phyloP scores from a whole-genome alignment of 2,329 filamentous ascomycete species.

The Saccharata proteae region DNA sequence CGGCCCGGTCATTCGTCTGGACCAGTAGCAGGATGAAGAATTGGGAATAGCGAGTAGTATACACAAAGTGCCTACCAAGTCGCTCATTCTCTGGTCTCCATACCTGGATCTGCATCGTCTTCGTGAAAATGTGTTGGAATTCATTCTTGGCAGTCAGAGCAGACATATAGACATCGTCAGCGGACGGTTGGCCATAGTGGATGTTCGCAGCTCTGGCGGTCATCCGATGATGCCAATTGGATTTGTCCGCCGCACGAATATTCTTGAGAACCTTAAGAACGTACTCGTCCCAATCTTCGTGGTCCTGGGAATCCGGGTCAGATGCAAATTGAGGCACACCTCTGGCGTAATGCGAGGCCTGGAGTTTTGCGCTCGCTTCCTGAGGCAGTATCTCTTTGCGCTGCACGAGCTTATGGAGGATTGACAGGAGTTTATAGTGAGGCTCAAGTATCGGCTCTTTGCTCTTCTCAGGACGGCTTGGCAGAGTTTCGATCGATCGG shows the following conservation, averaged over 20 bases:
- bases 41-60: slow-evolving; percentile 73
- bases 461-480: slow-evolving; percentile 48
- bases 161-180: slow-evolving; percentile 34
- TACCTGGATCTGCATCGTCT: slow-evolving; percentile 88
- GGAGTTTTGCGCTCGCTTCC: slow-evolving; percentile 38
- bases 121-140: slow-evolving; percentile 76
- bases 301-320: slow-evolving; percentile 33
- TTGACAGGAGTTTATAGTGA: slow-evolving; percentile 79
- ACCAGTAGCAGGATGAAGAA: slow-evolving; percentile 69
- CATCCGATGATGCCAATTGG: slow-evolving; percentile 91
- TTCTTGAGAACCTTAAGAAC: slow-evolving; percentile 50
- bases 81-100: slow-evolving; percentile 88
- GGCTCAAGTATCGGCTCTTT: slow-evolving; percentile 79
- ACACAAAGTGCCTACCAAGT: slow-evolving; percentile 80
- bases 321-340: slow-evolving; percentile 28
- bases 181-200: slow-evolving; percentile 43
- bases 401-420: slow-evolving; percentile 69
- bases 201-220: slow-evolving; percentile 59
- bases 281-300: slow-evolving; percentile 46
- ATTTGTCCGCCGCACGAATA: slow-evolving; percentile 64
- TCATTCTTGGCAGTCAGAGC: slow-evolving; percentile 59
- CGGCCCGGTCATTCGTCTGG: slow-evolving; percentile 60
- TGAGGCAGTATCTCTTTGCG: slow-evolving; percentile 30
- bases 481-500: slow-evolving; percentile 47
- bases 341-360: slow-evolving; percentile 42